Base-by-base conservation (phyloP, 176 grass and related monocot genomes). In the Puya raimondii region DNA sequence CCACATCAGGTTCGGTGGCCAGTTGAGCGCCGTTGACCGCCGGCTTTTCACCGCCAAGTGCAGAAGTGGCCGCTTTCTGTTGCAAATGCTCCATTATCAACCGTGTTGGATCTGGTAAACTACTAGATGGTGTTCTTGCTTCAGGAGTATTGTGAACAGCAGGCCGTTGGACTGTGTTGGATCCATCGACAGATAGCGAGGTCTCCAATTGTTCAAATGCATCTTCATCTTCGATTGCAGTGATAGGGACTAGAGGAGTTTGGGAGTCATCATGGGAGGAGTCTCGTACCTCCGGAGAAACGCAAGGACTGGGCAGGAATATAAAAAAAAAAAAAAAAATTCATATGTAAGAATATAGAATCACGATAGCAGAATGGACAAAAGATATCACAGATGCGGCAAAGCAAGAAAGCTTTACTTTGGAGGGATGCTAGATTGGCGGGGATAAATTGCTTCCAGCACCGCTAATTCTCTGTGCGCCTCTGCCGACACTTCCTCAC, bases 361-460 rank as follows among this genome's bases (percentile, higher is more conserved):
- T 59, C 13, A 74, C 17, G 72, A 15, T 53, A 49, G 25, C 53
- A 9, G 76, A 64, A 61, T 78, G 11, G 33, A 42, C 33, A 42
- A 65, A 48, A 74, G 53, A 23, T 75, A 68, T 58, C 12, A 74
- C 57, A 64, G 29, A 48, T 66, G 75, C 47, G 74, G 10, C 21
- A 21, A 82, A 75, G 73, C 66, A 17, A 68, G 80, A 18, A 10
- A 64, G 14, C 51, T 86, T 88, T 91, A 99, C 95, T 93, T 94
- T 73, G 85, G 82, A 54, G 95, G 95, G 73, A 99, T 88, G 57
- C 77, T 88, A 11, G 84, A 86, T 56, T 75, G 70, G 9, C 95
- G 90, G 65, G 95, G 95, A 84, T 99, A 99, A 75, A 99, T 94
- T 82, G 95, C 90, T 84, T 99, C 95, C 33, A 99, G 95, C 47